Evolutionary conservation across 768 basidiomycete species (phyloP).

Genomic region (Amylocystis lapponica): DNA sequence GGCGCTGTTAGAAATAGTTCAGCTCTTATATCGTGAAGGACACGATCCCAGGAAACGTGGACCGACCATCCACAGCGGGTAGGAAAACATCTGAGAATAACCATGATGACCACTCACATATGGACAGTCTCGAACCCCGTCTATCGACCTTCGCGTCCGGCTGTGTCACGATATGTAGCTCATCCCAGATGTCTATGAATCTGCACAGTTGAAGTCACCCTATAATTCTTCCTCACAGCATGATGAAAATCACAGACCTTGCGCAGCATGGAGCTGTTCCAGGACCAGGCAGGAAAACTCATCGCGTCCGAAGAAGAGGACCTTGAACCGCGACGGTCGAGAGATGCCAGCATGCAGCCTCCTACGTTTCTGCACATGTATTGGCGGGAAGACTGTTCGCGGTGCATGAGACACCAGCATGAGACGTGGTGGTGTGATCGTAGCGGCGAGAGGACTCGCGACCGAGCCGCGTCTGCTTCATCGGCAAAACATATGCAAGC

Average conservation of each 20-base stretch:
- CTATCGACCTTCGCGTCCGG: slow-evolving; percentile 62
- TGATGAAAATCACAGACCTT: slow-evolving; percentile 40
- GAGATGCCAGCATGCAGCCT: too few species aligned
- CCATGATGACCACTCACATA: slow-evolving; percentile 38
- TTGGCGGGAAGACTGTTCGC: too few species aligned
- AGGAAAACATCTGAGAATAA: not conserved
- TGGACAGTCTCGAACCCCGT: slow-evolving; percentile 47
- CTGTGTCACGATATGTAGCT: slow-evolving; percentile 63
- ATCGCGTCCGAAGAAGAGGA: slow-evolving; percentile 87
- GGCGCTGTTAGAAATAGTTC: slow-evolving; percentile 51
- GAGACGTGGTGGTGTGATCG: too few species aligned
- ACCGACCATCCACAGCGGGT: not conserved
- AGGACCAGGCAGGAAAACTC: slow-evolving; percentile 80
- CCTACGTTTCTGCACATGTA: too few species aligned
- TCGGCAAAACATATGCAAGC: too few species aligned
- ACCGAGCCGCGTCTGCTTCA: too few species aligned
- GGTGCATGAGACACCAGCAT: too few species aligned
- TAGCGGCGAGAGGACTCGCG: too few species aligned
- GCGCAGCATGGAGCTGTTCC: slow-evolving; percentile 51
- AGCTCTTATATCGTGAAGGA: too few species aligned
- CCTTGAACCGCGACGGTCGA: slow-evolving; percentile 49
- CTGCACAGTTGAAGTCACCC: not conserved
- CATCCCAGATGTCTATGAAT: slow-evolving; percentile 68
- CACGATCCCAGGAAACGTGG: too few species aligned
- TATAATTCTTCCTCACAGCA: not conserved